Conservation (phyloP, 208 protist species). For the Angomonas desouzai region DNA sequence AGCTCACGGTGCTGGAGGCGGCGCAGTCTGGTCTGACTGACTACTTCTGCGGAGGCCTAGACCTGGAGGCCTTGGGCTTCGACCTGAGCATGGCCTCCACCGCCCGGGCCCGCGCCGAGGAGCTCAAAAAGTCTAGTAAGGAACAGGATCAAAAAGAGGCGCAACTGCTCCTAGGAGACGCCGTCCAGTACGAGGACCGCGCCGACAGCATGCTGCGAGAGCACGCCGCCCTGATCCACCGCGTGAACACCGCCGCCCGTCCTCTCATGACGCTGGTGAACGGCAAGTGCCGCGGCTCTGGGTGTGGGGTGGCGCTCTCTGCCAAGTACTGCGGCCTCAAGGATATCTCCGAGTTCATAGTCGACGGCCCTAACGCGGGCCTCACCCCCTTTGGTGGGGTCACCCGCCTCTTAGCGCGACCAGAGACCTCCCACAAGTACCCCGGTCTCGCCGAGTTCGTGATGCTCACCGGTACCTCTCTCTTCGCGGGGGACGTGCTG, state of each 20-base stretch:
- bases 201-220: constrained; percentile 71
- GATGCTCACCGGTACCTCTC: constrained; percentile 82
- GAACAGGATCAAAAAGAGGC: constrained; percentile 27
- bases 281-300: constrained; percentile 84
- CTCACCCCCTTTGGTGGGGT: constrained; percentile 83
- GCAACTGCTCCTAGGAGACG: constrained; percentile 55
- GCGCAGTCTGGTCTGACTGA: constrained; percentile 87
- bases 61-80: constrained; percentile 62
- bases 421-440: constrained; percentile 87
- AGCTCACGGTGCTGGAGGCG: constrained; percentile 81
- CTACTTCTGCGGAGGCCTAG: constrained; percentile 82
- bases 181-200: constrained; percentile 69
- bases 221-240: constrained; percentile 77
- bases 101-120: constrained; percentile 31
- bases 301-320: constrained; percentile 76
- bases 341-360: constrained; percentile 81
- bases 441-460: constrained; percentile 89
- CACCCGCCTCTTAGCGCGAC: constrained; percentile 72
- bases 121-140: constrained; percentile 9
- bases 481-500: constrained; percentile 87
- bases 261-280: constrained; percentile 88
- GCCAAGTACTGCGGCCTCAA: constrained; percentile 84
- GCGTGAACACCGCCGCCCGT: constrained; percentile 66
- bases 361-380: constrained; percentile 78
- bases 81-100: constrained; percentile 59